Conservation (phyloP, 1,284 basidiomycete species). For the Cryptococcus maquisensis region DNA sequence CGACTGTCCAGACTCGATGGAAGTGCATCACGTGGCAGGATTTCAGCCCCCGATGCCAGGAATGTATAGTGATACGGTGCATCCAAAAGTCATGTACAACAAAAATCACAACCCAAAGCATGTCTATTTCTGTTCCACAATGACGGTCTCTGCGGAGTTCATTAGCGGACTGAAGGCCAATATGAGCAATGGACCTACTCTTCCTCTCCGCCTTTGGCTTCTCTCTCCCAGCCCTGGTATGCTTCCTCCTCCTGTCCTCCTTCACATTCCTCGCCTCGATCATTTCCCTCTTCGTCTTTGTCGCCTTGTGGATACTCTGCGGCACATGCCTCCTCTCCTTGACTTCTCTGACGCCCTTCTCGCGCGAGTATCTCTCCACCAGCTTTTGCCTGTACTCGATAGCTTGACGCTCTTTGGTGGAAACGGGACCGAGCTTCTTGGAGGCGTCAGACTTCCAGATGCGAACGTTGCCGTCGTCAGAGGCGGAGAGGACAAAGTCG, state of each 20-base stretch:
- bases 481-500: slow-evolving; percentile 87
- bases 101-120: too few relatives aligned
- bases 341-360: slow-evolving; percentile 75
- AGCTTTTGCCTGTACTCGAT: slow-evolving; percentile 90
- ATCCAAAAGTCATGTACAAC: too few relatives aligned
- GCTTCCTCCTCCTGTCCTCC: slow-evolving; percentile 86
- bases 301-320: slow-evolving; percentile 80
- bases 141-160: slow-evolving; percentile 56
- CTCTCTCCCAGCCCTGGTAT: slow-evolving; percentile 73
- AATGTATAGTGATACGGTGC: too few relatives aligned
- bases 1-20: too few relatives aligned
- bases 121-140: slow-evolving; percentile 65
- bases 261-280: slow-evolving; percentile 82
- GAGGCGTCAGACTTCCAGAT: slow-evolving; percentile 95
- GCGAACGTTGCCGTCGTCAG: slow-evolving; percentile 94
- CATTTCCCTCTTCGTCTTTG: slow-evolving; percentile 88
- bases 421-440: slow-evolving; percentile 86
- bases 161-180: slow-evolving; percentile 1
- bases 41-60: too few relatives aligned
- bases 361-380: slow-evolving; percentile 82
- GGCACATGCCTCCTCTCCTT: slow-evolving; percentile 82
- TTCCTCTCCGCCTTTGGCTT: slow-evolving; percentile 92
- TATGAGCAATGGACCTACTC: slow-evolving; percentile 48
- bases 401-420: slow-evolving; percentile 83
- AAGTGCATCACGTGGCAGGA: too few relatives aligned